Base-by-base conservation (phyloP, 2,329 filamentous ascomycete genomes). In the Diaporthe amygdali region DNA sequence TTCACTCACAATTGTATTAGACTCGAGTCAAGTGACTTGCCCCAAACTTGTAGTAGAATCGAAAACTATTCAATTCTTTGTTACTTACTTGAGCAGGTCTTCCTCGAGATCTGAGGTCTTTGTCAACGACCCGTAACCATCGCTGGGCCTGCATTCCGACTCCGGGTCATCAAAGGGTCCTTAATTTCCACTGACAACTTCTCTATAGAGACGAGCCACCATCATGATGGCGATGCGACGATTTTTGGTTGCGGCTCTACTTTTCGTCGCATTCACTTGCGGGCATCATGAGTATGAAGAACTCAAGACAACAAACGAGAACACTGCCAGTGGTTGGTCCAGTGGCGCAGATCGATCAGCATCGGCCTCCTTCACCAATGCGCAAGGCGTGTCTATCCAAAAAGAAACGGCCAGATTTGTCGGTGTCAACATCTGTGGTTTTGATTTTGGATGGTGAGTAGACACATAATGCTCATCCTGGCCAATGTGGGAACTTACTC, bases 401-500 rank as follows among this genome's bases (percentile, higher is more conserved):
- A 3, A n/a, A 15, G 30, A 20, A 9, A 63, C 22, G 15, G 20
- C 27, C 9, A 34, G 4, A 9, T 56, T 54, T 72, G 75, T 72
- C 22, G 82, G 82, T 63, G 76, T 82, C 34, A 84, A 84, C 74
- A 84, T 86, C 67, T 81, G 83, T 10, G 85, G 85, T 6, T 85
- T 84, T 68, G 85, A 87, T 71, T 86, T 86, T 72, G 84, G 84
- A 27, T 84, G 82, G 68, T 64, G 41, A 22, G 46, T 54, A 30
- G 4, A 6, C 3, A 10, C 5, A n/a, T 15, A 15, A 2, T 14
- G 14, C 2, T 8, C 27, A 30, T 7, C 5, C 12, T 9, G 27
- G 7, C 8, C 3, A 10, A 27, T 14, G 1, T 1, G 9, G 27
- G 6, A 14, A 20, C 20, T 37, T 27, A 14, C 34, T 67, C 27